These are phyloP conservation scores for Phyllosticta ampelicida DNA, from an alignment of 2,329 filamentous ascomycete species.

Conservation along the genomic window DNA sequence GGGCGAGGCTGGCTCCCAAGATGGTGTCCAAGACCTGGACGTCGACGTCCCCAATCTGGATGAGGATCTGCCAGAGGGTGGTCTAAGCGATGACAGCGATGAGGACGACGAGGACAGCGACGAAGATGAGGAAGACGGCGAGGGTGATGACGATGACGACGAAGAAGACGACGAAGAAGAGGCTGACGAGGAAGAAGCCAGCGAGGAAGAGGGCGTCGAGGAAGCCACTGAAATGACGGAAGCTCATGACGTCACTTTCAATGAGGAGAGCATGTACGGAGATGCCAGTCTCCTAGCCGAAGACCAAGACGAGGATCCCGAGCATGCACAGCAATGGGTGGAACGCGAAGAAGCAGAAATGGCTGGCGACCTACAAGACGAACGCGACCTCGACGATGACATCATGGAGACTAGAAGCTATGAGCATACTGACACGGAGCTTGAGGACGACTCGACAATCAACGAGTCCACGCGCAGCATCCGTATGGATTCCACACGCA, in stretches of 20 bases:
- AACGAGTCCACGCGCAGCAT: slow-evolving; percentile 3
- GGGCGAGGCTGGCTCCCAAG: slow-evolving; percentile 30
- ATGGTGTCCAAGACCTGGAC: slow-evolving; percentile 29
- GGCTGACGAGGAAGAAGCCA: slow-evolving; percentile 41
- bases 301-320: slow-evolving; percentile 12
- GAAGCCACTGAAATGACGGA: slow-evolving; percentile 29
- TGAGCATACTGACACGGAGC: slow-evolving; percentile 44
- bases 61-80: slow-evolving; percentile 30
- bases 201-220: not conserved
- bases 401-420: slow-evolving; percentile 42
- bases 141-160: slow-evolving; percentile 19
- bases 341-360: slow-evolving; percentile 38
- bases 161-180: slow-evolving; percentile 31
- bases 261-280: slow-evolving; percentile 36
- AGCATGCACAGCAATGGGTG: slow-evolving; percentile 25
- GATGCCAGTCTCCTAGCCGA: slow-evolving; percentile 33
- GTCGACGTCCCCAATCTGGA: slow-evolving; percentile 37
- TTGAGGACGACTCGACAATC: slow-evolving; percentile 29
- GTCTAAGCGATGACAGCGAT: slow-evolving; percentile 24
- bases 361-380: slow-evolving; percentile 36
- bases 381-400: slow-evolving; percentile 38
- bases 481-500: too few relatives aligned
- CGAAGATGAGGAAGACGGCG: slow-evolving; percentile 17
- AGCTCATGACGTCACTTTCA: slow-evolving; percentile 30
- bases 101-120: slow-evolving; percentile 21